Evolutionary conservation across 202 grass and related monocot genomes (phyloP).

Genomic region (Zizania palustris): DNA sequence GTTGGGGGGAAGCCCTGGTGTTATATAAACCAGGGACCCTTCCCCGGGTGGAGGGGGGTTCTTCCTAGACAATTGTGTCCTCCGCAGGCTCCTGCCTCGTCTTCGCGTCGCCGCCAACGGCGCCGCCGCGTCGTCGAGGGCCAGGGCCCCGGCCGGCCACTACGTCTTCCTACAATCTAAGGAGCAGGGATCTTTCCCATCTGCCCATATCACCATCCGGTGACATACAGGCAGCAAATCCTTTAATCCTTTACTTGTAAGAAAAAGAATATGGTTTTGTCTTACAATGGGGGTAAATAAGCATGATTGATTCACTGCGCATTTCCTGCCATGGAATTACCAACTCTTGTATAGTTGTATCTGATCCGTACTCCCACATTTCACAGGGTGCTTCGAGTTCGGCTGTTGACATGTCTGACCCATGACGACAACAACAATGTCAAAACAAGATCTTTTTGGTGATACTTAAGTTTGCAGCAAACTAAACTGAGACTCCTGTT

Average conservation of each 20-base stretch:
- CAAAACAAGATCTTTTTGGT: not conserved
- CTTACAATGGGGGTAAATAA: not conserved
- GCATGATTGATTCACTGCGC: not conserved
- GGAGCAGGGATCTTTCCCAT: no score
- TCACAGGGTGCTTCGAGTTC: not conserved
- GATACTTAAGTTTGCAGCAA: not conserved
- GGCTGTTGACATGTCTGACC: not conserved
- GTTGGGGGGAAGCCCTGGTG: no score
- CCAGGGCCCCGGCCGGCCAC: no score
- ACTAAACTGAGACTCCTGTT: not conserved
- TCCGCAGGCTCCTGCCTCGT: no score
- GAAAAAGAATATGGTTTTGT: not conserved
- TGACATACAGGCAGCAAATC: not conserved
- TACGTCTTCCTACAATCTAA: no score
- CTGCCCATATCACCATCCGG: no score
- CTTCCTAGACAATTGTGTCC: no score
- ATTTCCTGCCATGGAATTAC: not conserved
- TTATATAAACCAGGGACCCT: no score
- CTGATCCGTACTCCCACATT: not conserved
- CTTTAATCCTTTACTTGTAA: not conserved
- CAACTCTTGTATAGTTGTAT: not conserved
- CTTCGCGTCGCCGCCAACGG: no score
- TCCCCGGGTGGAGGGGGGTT: no score
- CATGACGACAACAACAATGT: not conserved
- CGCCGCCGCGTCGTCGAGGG: no score